Base-by-base conservation (phyloP, 805 yeast species). In the Wickerhamomyces chambardii region DNA sequence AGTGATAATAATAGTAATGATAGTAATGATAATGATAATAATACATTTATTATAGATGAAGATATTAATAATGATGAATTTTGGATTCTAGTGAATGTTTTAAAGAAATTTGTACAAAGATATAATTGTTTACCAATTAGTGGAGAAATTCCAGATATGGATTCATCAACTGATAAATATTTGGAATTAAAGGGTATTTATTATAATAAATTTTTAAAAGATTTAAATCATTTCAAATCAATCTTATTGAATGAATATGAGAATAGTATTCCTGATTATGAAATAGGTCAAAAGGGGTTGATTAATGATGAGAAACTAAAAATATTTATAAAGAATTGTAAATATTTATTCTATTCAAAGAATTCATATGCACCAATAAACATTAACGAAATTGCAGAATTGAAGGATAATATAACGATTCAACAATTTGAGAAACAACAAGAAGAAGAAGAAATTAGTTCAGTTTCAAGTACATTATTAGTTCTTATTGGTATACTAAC, bases 101-200 rank as follows among this genome's bases (percentile, higher is more conserved):
- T 85, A 33, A 59, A 66, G 30, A 40, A 44, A 7, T 86, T 76
- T 52, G 64, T 75, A 0, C 55, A 60, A 17, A 48, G 54, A 15
- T 48, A 56, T 31, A 45, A 50, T 4, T 58, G 62, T 1, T 60
- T 84, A n/a, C 95, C 95, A 0, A 55, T 85, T 2, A 66, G 79
- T 3, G 95, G 95, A 0, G 68, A 61, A 1, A 51, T 89, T 6
- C 95, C 95, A 0, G 97, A 89, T 53, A 90, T 90, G 96, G 81
- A 84, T 16, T 73, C 95, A 0, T 75, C 77, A 41, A 79, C 95
- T 0, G 55, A 58, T 8, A 63, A 63, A 36, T 90, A 83, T 52
- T 63, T 80, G 3, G 53, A 48, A 8, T 56, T 90, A 27, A 82
- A 78, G 51, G 48, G 48, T 0, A 45, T 85, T 4, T 90, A 84